These are phyloP conservation scores for Nemania bipapillata DNA, from an alignment of 2,329 filamentous ascomycete genomes.

Conservation along the genomic window DNA sequence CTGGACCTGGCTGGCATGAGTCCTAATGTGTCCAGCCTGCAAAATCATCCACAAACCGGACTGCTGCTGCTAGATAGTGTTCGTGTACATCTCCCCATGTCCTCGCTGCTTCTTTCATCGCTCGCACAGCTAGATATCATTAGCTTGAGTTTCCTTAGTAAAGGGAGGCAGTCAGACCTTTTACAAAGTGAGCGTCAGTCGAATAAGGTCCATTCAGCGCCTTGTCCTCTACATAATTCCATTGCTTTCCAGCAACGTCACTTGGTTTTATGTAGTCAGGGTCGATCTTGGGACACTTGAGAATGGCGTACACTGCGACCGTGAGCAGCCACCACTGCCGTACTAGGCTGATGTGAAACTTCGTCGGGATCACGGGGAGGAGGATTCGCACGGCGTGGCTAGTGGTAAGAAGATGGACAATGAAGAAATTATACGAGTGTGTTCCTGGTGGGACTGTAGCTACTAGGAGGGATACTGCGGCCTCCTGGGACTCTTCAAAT, in stretches of 20 bases:
- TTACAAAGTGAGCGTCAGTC: slow-evolving; percentile 85
- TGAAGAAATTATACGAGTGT: slow-evolving; percentile 81
- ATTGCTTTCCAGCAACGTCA: slow-evolving; percentile 73
- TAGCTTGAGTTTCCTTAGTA: slow-evolving; percentile 24
- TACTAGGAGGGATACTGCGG: slow-evolving; percentile 70
- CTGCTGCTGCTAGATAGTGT: slow-evolving; percentile 73
- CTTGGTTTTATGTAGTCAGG: slow-evolving; percentile 69
- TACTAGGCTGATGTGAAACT: slow-evolving; percentile 78
- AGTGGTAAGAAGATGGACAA: slow-evolving; percentile 83
- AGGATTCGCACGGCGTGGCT: slow-evolving; percentile 90
- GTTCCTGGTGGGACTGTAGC: slow-evolving; percentile 67
- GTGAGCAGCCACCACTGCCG: slow-evolving; percentile 91
- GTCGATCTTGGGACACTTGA: slow-evolving; percentile 77
- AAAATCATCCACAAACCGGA: slow-evolving; percentile 79
- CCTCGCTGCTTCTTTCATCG: slow-evolving; percentile 77
- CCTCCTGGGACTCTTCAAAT: slow-evolving; percentile 76
- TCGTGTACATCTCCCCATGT: slow-evolving; percentile 78
- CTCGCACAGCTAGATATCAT: slow-evolving; percentile 67
- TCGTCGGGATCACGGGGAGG: slow-evolving; percentile 77
- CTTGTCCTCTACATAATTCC: slow-evolving; percentile 79
- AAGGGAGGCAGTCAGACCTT: slow-evolving; percentile 64
- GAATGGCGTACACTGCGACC: slow-evolving; percentile 79
- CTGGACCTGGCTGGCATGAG: background rate
- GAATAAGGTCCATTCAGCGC: slow-evolving; percentile 75
- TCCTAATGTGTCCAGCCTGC: slow-evolving; percentile 68